Base-by-base conservation (phyloP, 495 filamentous ascomycete genomes). In the Xylona heveae region DNA sequence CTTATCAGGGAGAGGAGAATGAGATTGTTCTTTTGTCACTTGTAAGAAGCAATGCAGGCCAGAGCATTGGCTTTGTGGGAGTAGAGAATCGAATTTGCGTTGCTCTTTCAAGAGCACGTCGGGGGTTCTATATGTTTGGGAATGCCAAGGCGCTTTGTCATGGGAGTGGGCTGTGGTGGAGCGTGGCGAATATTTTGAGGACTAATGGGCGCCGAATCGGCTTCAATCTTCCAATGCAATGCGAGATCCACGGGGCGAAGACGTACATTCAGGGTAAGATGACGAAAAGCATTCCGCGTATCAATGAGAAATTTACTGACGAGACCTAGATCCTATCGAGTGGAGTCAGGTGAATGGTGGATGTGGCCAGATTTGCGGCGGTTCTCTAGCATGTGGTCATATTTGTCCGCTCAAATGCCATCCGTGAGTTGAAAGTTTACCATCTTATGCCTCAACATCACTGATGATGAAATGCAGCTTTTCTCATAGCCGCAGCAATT, bases 1-100 rank as follows among this genome's bases (percentile, higher is more conserved):
- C 78, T 0, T 94, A 85, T 47, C 88, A 95, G 45, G 85, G 85
- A 18, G 82, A 94, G 46, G 83, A 95, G 42, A 94, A 94, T 41
- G 79, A 81, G 13, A 58, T 94, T 22, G 54, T 94, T 12, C 41
- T 95, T 3, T 58, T 94, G 1, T 92, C 84, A 0, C 54, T 94
- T 0, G 85, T 93, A 7, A 62, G 88, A 28, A 84, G 74, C 42
- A 78, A 72, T 38, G 22, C 35, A 8, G 26, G 52, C 15, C 35
- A 54, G 21, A 44, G 51, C 4, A 68, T 80, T 29, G 79, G 78
- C 3, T 94, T 85, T 43, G 51, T 88, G 14, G 57, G 59, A 6
- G 68, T 76, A 28, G 59, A 70, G 40, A 90, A 91, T 39, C 68
- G 85, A 38, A 65, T 82, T 8, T 85, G 84, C 10, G 88, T 94